Evolutionary conservation across 805 yeast species (phyloP), one percentile per base, ranked within the genome.

Genomic region (Lipomyces sp.): DNA sequence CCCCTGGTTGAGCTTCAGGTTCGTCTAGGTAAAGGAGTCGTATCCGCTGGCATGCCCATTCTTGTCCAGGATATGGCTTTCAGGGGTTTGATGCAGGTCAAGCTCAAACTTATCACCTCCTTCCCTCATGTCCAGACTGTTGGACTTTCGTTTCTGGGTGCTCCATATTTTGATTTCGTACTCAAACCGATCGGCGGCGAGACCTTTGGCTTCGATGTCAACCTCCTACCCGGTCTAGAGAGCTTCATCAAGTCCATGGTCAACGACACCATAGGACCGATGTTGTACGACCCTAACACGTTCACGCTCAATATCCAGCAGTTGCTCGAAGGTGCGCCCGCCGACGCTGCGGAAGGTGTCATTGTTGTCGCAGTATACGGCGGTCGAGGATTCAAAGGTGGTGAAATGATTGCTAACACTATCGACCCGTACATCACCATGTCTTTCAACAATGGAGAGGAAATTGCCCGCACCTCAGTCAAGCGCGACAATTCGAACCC

Each of bases 111-210:
- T 88, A 94, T 91, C 89, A 78, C 92, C 2, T 83, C 90, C 8
- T 92, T 90, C 78, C 99, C 99, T 2, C 98, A 95, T 79, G 82
- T 95, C 67, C 96, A 95, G 77, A 93, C 97, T 0, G 87, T 92
- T 30, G 93, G 90, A 75, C 85, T 95, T 37, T 88, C 97, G 18
- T 80, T 96, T 71, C 81, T 92, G 78, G 94, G 91, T 66, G 88
- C 95, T 48, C 98, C 98, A 7, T 84, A 88, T 71, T 86, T 94
- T 77, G 99, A 96, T 78, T 95, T 93, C 76, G 85, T 86, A 63
- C 84, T 91, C 56, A 87, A 84, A 71, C 84, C 89, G n/a, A 82
- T 90, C 60, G 97, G 98, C 68, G 93, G 93, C 72, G 82, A 90
- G 37, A 81, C 89, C 24, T 89, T 94, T 78, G 90, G 93, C 66